A percentile compares a stretch with the other conserved stretches of the same genome.
Evolutionary conservation across 495 filamentous ascomycete genomes (phyloP).

Genomic region (Cudoniella acicularis): DNA sequence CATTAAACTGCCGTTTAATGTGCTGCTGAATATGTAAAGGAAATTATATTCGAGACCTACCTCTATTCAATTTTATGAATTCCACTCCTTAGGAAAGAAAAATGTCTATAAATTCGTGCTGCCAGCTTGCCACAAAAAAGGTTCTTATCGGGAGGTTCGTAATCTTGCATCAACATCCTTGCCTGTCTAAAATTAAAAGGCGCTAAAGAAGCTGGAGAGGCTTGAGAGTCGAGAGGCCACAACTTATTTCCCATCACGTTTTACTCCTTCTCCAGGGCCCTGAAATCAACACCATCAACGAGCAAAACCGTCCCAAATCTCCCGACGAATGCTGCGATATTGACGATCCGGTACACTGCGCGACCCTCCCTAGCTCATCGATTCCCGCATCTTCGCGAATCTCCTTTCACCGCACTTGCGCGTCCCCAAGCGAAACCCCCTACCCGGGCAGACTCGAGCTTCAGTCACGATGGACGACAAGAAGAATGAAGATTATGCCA

Average conservation of each 20-base stretch:
- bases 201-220: not conserved
- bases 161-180: not conserved
- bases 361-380: not conserved
- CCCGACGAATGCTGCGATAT: constrained; percentile 13
- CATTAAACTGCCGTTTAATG: too few relatives aligned
- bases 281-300: not conserved
- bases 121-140: not conserved
- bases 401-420: constrained; percentile 14
- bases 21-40: too few relatives aligned
- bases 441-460: not conserved
- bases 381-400: not conserved
- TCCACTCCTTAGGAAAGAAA: too few relatives aligned
- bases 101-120: too few relatives aligned
- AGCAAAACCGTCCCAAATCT: not conserved
- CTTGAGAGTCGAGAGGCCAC: not conserved
- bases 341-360: not conserved
- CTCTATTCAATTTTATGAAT: too few relatives aligned
- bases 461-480: constrained; percentile 26
- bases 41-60: too few relatives aligned
- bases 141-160: not conserved
- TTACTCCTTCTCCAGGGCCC: not conserved
- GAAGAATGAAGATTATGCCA: constrained; percentile 52
- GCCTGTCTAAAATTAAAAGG: not conserved
- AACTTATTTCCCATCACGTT: not conserved
- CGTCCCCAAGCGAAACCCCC: constrained; percentile 6